Evolutionary conservation across 768 basidiomycete species (phyloP).

Genomic region (Tylopilus rubrobrunneus): DNA sequence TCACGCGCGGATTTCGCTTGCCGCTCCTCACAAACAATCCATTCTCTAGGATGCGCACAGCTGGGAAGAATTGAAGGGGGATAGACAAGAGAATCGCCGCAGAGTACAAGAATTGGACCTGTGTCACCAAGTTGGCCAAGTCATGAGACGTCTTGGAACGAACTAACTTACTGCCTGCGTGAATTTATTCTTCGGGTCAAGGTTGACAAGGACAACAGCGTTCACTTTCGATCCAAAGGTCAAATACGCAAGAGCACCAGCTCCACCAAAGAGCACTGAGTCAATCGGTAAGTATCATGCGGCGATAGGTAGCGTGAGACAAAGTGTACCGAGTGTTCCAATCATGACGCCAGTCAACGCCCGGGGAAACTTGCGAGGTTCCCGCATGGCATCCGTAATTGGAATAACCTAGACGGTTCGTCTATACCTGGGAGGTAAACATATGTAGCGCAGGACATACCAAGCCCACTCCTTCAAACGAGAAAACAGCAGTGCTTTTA

Average conservation of each 20-base stretch:
- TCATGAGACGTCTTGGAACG: slow-evolving; percentile 8
- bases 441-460: slow-evolving; percentile 37
- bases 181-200: slow-evolving; percentile 77
- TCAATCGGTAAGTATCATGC: slow-evolving; percentile 5
- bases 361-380: slow-evolving; percentile 88
- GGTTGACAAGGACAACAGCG: slow-evolving; percentile 93
- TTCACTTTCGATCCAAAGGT: slow-evolving; percentile 86
- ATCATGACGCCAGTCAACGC: slow-evolving; percentile 90
- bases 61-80: slow-evolving; percentile 96
- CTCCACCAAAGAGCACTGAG: slow-evolving; percentile 80
- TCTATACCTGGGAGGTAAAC: not conserved
- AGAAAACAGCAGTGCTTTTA: slow-evolving; percentile 89
- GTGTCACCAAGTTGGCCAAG: slow-evolving; percentile 1
- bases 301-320: not conserved
- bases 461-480: slow-evolving; percentile 96
- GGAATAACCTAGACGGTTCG: slow-evolving; percentile 67
- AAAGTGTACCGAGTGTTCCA: slow-evolving; percentile 60
- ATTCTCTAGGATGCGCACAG: slow-evolving; percentile 95
- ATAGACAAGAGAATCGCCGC: slow-evolving; percentile 89
- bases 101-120: slow-evolving; percentile 87
- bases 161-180: slow-evolving; percentile 72
- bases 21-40: slow-evolving; percentile 87
- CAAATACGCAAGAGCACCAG: slow-evolving; percentile 81
- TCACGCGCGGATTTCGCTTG: slow-evolving; percentile 74
- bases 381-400: slow-evolving; percentile 95